These are phyloP conservation scores for Coniochaeta pulveracea DNA, from an alignment of 2,329 filamentous ascomycete species.

Conservation along the genomic window DNA sequence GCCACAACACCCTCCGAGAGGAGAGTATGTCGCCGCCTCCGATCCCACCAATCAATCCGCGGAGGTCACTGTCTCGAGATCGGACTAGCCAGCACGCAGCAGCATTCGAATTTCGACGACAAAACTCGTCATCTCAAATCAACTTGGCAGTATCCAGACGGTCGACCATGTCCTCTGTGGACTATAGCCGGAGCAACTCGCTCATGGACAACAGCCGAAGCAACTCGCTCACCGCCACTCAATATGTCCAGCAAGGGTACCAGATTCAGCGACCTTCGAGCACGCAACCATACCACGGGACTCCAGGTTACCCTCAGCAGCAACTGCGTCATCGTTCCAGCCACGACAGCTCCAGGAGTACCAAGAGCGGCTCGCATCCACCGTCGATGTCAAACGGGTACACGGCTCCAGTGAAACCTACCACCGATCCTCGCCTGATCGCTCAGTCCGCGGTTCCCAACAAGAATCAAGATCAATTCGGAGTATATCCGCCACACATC, in stretches of 20 bases:
- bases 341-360: constrained; percentile 16
- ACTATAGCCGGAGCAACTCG: constrained; percentile 11
- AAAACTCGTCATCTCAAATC: constrained; percentile 17
- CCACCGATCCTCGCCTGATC: constrained; percentile 13
- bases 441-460: constrained; percentile 13
- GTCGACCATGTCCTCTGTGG: constrained; percentile 15
- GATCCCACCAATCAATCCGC: constrained; percentile 14
- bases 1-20: constrained; percentile 5
- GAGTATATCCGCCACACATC: constrained; percentile 19
- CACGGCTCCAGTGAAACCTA: constrained; percentile 9
- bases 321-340: constrained; percentile 21
- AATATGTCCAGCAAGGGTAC: constrained; percentile 9
- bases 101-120: constrained; percentile 8
- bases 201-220: constrained; percentile 9
- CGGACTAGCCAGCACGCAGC: constrained; percentile 12
- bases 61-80: constrained; percentile 13
- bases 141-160: constrained; percentile 15
- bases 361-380: constrained; percentile 9
- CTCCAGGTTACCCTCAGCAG: constrained; percentile 4
- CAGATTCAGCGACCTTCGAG: constrained; percentile 6
- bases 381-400: constrained; percentile 16
- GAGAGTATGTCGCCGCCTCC: constrained; percentile 10
- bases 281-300: background rate
- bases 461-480: constrained; percentile 19
- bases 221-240: constrained; percentile 18